Evolutionary conservation across 202 grass and related monocot genomes (phyloP).

Genomic region (Tripidium arundinaceum): DNA sequence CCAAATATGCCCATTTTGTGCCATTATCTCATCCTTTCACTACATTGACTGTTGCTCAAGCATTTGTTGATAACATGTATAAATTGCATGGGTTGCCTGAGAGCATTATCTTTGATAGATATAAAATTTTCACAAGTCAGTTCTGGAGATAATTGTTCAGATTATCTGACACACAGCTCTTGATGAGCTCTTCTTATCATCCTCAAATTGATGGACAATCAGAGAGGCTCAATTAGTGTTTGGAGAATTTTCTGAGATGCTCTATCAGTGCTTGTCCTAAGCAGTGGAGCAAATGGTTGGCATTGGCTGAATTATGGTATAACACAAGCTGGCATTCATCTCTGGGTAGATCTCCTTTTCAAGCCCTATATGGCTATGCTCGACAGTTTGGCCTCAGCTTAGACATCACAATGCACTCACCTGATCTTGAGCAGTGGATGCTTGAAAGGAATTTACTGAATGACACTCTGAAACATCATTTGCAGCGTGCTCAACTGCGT

Average conservation of each 20-base stretch:
- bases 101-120: not conserved
- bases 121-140: not conserved
- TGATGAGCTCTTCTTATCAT: not conserved
- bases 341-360: not conserved
- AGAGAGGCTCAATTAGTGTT: not conserved
- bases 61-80: not conserved
- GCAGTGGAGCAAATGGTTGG: not conserved
- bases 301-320: constrained; percentile 1
- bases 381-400: no score
- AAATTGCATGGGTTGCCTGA: not conserved
- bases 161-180: not conserved
- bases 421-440: not conserved
- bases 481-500: not conserved
- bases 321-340: not conserved
- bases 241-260: not conserved
- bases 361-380: not conserved
- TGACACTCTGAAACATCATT: not conserved
- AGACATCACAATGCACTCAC: no score
- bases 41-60: no score
- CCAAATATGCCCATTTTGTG: no score
- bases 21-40: no score
- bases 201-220: not conserved
- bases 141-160: not conserved
- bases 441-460: not conserved
- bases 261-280: not conserved